Evolutionary conservation across 768 basidiomycete genomes (phyloP), one percentile per base, ranked within the genome.

Genomic region (Collybiopsis luxurians): DNA sequence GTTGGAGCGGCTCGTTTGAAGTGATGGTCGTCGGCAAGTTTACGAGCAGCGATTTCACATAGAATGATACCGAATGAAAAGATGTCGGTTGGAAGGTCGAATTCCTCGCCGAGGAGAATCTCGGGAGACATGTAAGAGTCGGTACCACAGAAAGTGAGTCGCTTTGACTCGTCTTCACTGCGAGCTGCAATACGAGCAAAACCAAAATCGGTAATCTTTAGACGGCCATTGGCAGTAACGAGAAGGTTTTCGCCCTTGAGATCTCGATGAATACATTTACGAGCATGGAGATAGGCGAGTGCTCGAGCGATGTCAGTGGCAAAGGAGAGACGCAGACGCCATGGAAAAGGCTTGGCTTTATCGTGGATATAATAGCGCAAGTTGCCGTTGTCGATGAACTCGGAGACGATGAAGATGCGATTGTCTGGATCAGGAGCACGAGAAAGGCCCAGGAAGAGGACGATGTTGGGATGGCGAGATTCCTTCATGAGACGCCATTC

Each of bases 141-240:
- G 2, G 90, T 92, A n/a, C 90, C 90, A 59, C 87, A 90, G 71
- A 92, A 92, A 0, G 91, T 93, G 43, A 93, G 80, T 3, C 90
- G 82, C 66, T 89, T 90, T 53, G 78, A 82, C 73, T 98, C 96
- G 61, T 95, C 95, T 56, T 86, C 91, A 64, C 92, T 96, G 40
- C 90, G 82, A 0, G 94, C 94, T 0, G 93, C 93, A 64, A 98
- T 97, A 34, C 96, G 83, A 3, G 95, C 94, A 64, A 98, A 96
- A 1, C 96, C 96, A 71, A 99, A 99, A 67, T 99, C 96, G n/a
- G 95, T 97, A 63, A 98, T 88, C 76, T 98, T 99, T 66, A 98
- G 80, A 43, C 96, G 85, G 21, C 93, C 92, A 65, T 99, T 99
- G 36, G 87, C 75, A 0, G 95, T 98, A 21, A 98, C 87, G n/a